These are phyloP conservation scores for Didymellaceae sp. DNA, from an alignment of 2,329 filamentous ascomycete genomes.

Conservation along the genomic window DNA sequence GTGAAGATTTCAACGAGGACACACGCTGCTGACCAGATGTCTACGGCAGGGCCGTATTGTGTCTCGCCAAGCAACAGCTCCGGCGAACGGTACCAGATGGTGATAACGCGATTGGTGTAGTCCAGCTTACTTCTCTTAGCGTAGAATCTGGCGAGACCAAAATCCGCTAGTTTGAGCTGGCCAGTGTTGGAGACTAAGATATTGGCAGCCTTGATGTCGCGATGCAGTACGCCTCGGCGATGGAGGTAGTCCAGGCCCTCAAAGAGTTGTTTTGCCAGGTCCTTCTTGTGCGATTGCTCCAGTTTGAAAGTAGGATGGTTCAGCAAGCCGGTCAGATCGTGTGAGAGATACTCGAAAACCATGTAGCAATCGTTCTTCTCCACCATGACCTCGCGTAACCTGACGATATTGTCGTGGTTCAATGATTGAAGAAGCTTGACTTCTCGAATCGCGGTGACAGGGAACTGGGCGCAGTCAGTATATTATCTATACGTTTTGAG, in stretches of 20 bases:
- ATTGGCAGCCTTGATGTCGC: conserved; percentile 98
- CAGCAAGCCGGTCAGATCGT: conserved; percentile 91
- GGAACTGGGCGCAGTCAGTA: conserved; percentile 62
- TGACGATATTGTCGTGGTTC: conserved; percentile 81
- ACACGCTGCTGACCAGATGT: conserved; percentile 97
- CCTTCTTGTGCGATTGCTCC: conserved; percentile 85
- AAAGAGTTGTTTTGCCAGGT: conserved; percentile 91
- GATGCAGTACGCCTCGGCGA: conserved; percentile 88
- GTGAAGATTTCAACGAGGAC: conserved; percentile 98
- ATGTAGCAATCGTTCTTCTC: conserved; percentile 99
- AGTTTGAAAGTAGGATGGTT: conserved; percentile 93
- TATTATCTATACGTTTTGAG: not conserved
- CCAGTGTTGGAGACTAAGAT: conserved; percentile 92
- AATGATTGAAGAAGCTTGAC: conserved; percentile 91
- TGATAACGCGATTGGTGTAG: conserved; percentile 98
- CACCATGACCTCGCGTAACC: conserved; percentile 92
- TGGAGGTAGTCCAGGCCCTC: conserved; percentile 94
- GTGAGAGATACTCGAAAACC: conserved; percentile 98
- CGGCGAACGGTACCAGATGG: conserved; percentile 97
- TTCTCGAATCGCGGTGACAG: conserved; percentile 87
- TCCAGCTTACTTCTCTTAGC: conserved; percentile 90
- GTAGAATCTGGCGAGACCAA: conserved; percentile 94
- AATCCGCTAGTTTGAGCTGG: conserved; percentile 90
- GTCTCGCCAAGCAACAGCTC: conserved; percentile 88
- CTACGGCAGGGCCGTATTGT: conserved; percentile 97